Percentiles rank a stretch among this genome's conserved stretches.
Evolutionary conservation across 495 filamentous ascomycete genomes (phyloP).

Genomic region (Daldinia childiae): DNA sequence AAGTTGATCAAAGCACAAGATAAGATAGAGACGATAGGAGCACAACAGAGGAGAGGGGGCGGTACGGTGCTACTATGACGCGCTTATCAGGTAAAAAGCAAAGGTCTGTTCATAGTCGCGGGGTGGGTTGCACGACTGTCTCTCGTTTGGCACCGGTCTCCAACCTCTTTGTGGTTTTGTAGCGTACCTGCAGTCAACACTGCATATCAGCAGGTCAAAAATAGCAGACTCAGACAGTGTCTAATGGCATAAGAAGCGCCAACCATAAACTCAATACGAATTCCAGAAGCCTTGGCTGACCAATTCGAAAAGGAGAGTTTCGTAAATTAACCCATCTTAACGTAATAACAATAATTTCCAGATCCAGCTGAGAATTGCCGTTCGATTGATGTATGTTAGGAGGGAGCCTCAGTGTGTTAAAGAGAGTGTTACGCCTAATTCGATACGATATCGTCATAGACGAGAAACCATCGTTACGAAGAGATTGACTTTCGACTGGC

Average conservation of each 20-base stretch:
- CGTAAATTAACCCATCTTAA: not conserved
- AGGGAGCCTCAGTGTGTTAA: not conserved
- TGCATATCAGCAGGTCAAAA: not conserved
- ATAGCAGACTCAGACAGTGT: not conserved
- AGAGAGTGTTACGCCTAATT: not conserved
- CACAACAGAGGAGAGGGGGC: not conserved
- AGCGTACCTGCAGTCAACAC: conserved; percentile 20
- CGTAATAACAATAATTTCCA: not conserved
- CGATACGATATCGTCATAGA: not conserved
- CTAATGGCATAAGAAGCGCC: not conserved
- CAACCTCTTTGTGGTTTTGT: not conserved
- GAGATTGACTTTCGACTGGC: not conserved
- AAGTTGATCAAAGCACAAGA: conserved; percentile 5
- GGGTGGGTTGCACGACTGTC: conserved; percentile 14
- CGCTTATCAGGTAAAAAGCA: conserved; percentile 6
- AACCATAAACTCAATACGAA: not conserved
- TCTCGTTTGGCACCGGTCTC: conserved; percentile 2
- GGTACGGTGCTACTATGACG: conserved; percentile 12
- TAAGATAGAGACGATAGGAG: not conserved
- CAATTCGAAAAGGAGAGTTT: not conserved
- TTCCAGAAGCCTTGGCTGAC: not conserved
- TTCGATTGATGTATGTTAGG: not conserved
- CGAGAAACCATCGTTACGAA: not conserved
- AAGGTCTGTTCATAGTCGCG: not conserved
- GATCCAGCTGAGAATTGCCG: not conserved